Evolutionary conservation across 1,284 basidiomycete species (phyloP).

Genomic region (Cystobasidium sp.): DNA sequence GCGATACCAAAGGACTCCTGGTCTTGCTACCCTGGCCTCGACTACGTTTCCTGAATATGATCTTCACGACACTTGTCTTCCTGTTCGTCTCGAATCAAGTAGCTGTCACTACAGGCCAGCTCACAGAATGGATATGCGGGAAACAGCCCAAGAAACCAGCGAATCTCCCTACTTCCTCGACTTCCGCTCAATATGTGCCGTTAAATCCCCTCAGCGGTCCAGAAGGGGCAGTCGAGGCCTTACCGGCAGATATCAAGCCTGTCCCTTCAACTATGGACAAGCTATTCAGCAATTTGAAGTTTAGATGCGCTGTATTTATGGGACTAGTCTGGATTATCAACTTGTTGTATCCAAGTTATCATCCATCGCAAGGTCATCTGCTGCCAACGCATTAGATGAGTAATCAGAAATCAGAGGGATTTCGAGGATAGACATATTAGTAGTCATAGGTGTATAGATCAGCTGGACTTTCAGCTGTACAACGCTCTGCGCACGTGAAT

Average conservation of each 20-base stretch:
- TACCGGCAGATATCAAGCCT: neutral
- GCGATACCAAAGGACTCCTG: slow-evolving; percentile 81
- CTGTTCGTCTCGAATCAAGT: slow-evolving; percentile 77
- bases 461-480: too few species aligned
- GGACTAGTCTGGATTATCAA: slow-evolving; percentile 43
- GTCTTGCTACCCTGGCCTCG: slow-evolving; percentile 74
- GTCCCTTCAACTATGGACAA: neutral
- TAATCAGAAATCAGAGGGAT: neutral
- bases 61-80: slow-evolving; percentile 75
- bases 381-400: slow-evolving; percentile 17
- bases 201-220: slow-evolving; percentile 5
- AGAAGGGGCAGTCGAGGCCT: neutral
- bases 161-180: slow-evolving; percentile 2
- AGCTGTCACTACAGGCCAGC: slow-evolving; percentile 71
- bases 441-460: neutral
- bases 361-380: slow-evolving; percentile 38
- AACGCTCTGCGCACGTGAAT: too few species aligned
- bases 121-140: slow-evolving; percentile 73
- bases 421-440: neutral
- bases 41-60: slow-evolving; percentile 71
- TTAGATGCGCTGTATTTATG: slow-evolving; percentile 25
- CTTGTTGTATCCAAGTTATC: slow-evolving; percentile 35
- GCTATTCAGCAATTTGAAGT: slow-evolving; percentile 13
- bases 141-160: slow-evolving; percentile 49
- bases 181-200: slow-evolving; percentile 13